These are phyloP conservation scores for Cryoendolithus antarcticus DNA, from an alignment of 2,329 filamentous ascomycete genomes.

Conservation along the genomic window DNA sequence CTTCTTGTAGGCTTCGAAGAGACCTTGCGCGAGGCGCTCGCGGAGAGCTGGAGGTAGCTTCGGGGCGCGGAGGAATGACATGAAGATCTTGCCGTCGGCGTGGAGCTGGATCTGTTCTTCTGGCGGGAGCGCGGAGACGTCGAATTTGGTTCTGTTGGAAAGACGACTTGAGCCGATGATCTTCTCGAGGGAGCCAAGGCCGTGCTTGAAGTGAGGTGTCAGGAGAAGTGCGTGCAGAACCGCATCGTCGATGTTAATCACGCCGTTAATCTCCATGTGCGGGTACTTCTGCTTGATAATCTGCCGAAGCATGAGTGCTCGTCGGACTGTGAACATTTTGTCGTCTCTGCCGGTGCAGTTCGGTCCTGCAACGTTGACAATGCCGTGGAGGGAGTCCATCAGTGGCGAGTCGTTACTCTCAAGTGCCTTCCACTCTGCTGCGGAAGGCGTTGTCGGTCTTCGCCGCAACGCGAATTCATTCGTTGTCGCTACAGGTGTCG, in stretches of 20 bases:
- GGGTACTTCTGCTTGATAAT: conserved; percentile 21
- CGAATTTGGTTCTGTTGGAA: conserved; percentile 20
- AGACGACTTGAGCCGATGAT: conserved; percentile 23
- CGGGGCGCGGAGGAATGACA: conserved; percentile 21
- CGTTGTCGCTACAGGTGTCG: conserved; percentile 12
- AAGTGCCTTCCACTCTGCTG: conserved; percentile 5
- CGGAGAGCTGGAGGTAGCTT: conserved; percentile 20
- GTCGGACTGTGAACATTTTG: conserved; percentile 18
- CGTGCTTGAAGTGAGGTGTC: conserved; percentile 23
- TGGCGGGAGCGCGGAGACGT: conserved; percentile 22
- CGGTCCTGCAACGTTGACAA: conserved; percentile 19
- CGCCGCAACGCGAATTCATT: conserved; percentile 9
- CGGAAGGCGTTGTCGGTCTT: conserved; percentile 4
- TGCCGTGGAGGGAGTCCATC: conserved; percentile 22
- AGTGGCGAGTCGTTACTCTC: conserved; percentile 17
- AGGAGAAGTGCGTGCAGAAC: conserved; percentile 23
- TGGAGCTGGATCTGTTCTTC: conserved; percentile 25
- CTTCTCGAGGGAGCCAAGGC: conserved; percentile 21
- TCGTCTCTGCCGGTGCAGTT: conserved; percentile 19
- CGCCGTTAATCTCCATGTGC: conserved; percentile 17
- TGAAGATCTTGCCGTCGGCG: conserved; percentile 24
- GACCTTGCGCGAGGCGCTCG: conserved; percentile 20
- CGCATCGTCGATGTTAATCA: conserved; percentile 22
- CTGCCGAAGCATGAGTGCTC: conserved; percentile 22
- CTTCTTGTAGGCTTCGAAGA: conserved; percentile 24